phyloP scores from a whole-genome alignment of 2,329 filamentous ascomycete genomes.

The Bipolaris sorokiniana region DNA sequence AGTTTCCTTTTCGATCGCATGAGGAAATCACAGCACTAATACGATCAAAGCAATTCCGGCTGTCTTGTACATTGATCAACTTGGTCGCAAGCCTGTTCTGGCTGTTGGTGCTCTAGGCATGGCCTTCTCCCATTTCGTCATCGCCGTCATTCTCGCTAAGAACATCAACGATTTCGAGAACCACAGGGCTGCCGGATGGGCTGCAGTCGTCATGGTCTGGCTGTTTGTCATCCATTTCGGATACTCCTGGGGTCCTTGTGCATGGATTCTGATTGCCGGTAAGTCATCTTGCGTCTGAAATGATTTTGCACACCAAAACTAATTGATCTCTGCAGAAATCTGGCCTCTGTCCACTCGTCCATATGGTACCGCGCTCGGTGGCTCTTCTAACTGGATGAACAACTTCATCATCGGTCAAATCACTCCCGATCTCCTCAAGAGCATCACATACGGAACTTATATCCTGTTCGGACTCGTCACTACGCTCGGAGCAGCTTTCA shows the following conservation, averaged over 20 bases:
- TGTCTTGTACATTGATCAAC: slow-evolving; percentile 68
- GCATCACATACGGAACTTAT: slow-evolving; percentile 73
- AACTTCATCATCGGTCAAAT: slow-evolving; percentile 70
- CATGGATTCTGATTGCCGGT: slow-evolving; percentile 72
- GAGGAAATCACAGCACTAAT: neutral
- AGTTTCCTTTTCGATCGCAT: neutral
- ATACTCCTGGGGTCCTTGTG: slow-evolving; percentile 75
- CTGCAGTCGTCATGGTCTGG: slow-evolving; percentile 72
- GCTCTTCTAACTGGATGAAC: slow-evolving; percentile 58
- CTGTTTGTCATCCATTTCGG: slow-evolving; percentile 77
- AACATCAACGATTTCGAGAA: slow-evolving; percentile 66
- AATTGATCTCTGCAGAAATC: slow-evolving; percentile 59
- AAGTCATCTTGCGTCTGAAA: neutral
- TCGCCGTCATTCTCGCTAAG: slow-evolving; percentile 71
- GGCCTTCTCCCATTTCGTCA: slow-evolving; percentile 72
- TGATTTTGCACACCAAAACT: neutral
- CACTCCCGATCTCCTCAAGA: slow-evolving; percentile 69
- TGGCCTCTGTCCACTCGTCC: slow-evolving; percentile 72
- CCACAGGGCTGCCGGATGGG: slow-evolving; percentile 68
- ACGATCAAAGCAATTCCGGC: slow-evolving; percentile 56
- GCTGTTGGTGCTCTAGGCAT: slow-evolving; percentile 71
- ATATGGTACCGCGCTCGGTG: slow-evolving; percentile 73
- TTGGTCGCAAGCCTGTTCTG: slow-evolving; percentile 69
- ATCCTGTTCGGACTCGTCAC: slow-evolving; percentile 72
- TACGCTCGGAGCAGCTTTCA: slow-evolving; percentile 64